phyloP scores from a whole-genome alignment of 106 monocot species.

The Phalaenopsis aphrodite region DNA sequence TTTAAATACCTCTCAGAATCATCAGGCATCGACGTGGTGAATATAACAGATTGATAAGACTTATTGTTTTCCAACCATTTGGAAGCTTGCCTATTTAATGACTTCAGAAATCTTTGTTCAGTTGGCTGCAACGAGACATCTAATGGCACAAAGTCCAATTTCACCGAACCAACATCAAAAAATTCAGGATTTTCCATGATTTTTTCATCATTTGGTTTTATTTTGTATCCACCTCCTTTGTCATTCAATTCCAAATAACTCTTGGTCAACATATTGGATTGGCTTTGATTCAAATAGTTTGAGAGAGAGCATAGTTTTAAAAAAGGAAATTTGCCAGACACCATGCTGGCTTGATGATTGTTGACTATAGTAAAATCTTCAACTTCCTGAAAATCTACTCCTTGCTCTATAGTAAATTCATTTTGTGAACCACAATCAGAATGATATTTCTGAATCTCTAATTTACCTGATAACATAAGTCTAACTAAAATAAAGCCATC shows the following conservation, averaged over 20 bases:
- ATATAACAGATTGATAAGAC: constrained; percentile 25
- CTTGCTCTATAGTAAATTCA: not conserved
- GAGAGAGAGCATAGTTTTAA: constrained; percentile 39
- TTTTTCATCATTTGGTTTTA: constrained; percentile 25
- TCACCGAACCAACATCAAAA: constrained; percentile 46
- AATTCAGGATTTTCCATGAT: constrained; percentile 21
- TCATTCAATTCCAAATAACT: constrained; percentile 1
- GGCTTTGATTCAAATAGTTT: constrained; percentile 48
- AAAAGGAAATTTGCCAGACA: constrained; percentile 9
- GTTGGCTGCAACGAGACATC: constrained; percentile 16
- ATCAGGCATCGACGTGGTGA: too few relatives aligned
- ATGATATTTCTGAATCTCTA: constrained; percentile 65
- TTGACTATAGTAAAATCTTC: constrained; percentile 1
- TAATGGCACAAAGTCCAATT: constrained; percentile 37
- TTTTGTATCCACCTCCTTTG: not conserved
- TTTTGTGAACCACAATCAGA: constrained; percentile 15
- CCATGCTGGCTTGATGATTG: constrained; percentile 7
- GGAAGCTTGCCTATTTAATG: constrained; percentile 39
- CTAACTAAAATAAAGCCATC: constrained; percentile 55
- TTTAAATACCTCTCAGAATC: too few relatives aligned
- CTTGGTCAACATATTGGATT: constrained; percentile 20
- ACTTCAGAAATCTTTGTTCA: constrained; percentile 36
- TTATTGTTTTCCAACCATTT: constrained; percentile 51
- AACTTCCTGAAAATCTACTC: constrained; percentile 2
- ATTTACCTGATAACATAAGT: constrained; percentile 57